Evolutionary conservation across 805 yeast genomes (phyloP).

Genomic region (Candida odintsovae): DNA sequence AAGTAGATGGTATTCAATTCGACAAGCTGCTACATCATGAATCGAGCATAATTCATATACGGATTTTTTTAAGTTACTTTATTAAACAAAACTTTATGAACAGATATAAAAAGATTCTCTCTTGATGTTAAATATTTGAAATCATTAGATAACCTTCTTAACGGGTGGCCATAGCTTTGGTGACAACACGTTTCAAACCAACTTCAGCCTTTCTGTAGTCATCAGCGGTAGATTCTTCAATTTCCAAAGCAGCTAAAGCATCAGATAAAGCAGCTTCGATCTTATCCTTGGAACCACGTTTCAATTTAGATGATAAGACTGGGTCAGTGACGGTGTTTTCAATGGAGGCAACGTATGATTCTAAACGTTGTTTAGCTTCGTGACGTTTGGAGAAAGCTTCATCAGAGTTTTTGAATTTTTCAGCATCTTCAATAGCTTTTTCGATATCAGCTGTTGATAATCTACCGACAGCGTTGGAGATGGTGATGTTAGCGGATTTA

Average conservation of each 20-base stretch:
- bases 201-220: conserved; percentile 99
- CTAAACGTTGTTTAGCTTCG: conserved; percentile 98
- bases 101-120: not conserved
- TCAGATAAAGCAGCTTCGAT: conserved; percentile 97
- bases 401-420: conserved; percentile 97
- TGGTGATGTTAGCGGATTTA: conserved; percentile 96
- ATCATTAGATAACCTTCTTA: conserved; percentile 34
- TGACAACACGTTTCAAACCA: conserved; percentile 97
- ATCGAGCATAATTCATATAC: not conserved
- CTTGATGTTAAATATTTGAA: not conserved
- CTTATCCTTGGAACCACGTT: conserved; percentile 96
- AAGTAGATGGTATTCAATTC: too few species aligned
- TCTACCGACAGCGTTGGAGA: conserved; percentile 99
- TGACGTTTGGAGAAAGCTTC: conserved; percentile 99
- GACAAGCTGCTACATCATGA: too few species aligned
- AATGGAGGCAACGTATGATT: conserved; percentile 94
- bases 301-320: conserved; percentile 93
- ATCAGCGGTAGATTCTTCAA: conserved; percentile 94
- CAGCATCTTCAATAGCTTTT: conserved; percentile 98
- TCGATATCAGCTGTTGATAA: conserved; percentile 94
- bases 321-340: conserved; percentile 98
- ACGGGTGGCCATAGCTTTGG: conserved; percentile 99
- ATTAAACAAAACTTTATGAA: not conserved
- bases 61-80: not conserved
- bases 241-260: conserved; percentile 95